Conservation (phyloP, 768 basidiomycete genomes). For the Tricholoma sp. region DNA sequence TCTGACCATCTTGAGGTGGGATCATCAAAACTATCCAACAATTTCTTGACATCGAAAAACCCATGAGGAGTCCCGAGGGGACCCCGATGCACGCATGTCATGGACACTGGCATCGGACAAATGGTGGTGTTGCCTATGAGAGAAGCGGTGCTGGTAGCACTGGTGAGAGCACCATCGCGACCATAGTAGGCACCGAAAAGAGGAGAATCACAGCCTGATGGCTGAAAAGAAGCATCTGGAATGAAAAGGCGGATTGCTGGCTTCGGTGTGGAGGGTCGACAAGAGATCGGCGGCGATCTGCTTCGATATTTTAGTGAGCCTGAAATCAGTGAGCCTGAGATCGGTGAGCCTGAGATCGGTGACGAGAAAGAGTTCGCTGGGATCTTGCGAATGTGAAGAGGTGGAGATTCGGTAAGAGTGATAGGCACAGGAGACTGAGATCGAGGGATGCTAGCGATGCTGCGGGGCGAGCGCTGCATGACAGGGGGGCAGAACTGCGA, state of each 20-base stretch:
- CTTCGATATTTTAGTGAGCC: slow-evolving; percentile 10
- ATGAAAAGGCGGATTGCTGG: slow-evolving; percentile 26
- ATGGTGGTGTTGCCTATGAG: slow-evolving; percentile 38
- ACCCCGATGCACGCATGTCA: slow-evolving; percentile 24
- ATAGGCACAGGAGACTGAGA: slow-evolving; percentile 29
- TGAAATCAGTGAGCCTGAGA: slow-evolving; percentile 12
- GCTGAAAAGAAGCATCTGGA: slow-evolving; percentile 12
- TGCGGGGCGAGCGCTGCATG: slow-evolving; percentile 40
- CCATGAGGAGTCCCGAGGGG: slow-evolving; percentile 26
- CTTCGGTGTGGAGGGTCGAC: slow-evolving; percentile 25
- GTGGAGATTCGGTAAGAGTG: slow-evolving; percentile 20
- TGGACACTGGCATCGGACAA: slow-evolving; percentile 25
- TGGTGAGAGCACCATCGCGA: slow-evolving; percentile 20
- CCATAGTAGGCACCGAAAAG: slow-evolving; percentile 38
- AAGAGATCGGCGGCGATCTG: slow-evolving; percentile 24
- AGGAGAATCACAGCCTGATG: slow-evolving; percentile 21
- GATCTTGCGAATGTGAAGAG: slow-evolving; percentile 21
- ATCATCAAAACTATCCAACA: slow-evolving; percentile 33
- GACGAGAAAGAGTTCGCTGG: slow-evolving; percentile 16
- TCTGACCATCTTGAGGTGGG: slow-evolving; percentile 53
- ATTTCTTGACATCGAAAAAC: slow-evolving; percentile 31
- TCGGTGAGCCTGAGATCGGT: slow-evolving; percentile 12
- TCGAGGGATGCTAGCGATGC: slow-evolving; percentile 39
- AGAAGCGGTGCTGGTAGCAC: slow-evolving; percentile 17
- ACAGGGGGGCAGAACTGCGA: not conserved